Evolutionary conservation across 2,329 filamentous ascomycete genomes (phyloP), one percentile per base, ranked within the genome.

Genomic region (Pezicula radicicola): DNA sequence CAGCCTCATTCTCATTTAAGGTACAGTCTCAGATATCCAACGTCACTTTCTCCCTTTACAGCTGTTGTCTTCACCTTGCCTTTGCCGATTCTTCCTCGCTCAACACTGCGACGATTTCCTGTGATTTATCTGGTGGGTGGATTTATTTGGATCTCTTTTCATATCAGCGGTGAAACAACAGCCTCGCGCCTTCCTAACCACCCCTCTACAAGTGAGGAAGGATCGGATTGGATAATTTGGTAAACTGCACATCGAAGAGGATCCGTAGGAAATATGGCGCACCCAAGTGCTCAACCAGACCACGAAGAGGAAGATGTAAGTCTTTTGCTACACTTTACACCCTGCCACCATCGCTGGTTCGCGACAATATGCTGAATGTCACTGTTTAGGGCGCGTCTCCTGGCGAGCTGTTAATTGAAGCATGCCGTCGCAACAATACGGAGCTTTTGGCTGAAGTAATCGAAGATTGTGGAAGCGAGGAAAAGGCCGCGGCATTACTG

Each of bases 341-440:
- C 16, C 19, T 36, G 36, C 21, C 27, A 7, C 25, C 25, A 25
- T 25, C 6, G 25, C 25, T 33, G n/a, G 18, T 9, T 28, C 36
- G 13, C 42, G 39, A 42, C 43, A 51, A 36, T 15, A 12, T 39
- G 28, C 27, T 30, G 39, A 18, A 27, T 40, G 16, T 30, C 15
- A 10, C 37, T 16, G 35, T 13, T 53, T 63, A 96, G 88, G 94
- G 93, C 68, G 93, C 93, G 62, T 89, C 89, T 54, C 83, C 85
- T 44, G 80, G 86, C 70, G 93, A 97, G 75, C 82, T 89, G 65
- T 82, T 97, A 63, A 84, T 97, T 72, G 93, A 96, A 76, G 90
- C 94, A 63, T 96, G 89, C 74, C 90, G 93, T 55, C 84, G 91
- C 66, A 93, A 97, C 79, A 97, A 97, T 73, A 85, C 85, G 60